A percentile compares a stretch with the other conserved stretches of the same genome.
These are phyloP conservation scores for Protomyces arabidopsidicola DNA, from an alignment of 1,139 yeast species.

Conservation along the genomic window DNA sequence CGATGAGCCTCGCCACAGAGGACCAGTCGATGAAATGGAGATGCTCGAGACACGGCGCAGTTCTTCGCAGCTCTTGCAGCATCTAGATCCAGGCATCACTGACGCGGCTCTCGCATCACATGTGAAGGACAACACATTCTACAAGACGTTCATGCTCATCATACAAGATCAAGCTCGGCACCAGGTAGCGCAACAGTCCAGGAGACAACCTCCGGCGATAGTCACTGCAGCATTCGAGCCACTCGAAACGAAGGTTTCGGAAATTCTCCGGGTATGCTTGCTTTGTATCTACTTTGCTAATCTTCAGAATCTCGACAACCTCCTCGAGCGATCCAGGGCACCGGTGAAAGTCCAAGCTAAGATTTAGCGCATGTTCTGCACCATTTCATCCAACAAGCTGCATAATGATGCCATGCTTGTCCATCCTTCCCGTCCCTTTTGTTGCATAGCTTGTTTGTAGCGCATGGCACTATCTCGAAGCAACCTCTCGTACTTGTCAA, in stretches of 20 bases:
- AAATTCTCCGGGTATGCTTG: not conserved
- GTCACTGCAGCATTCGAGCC: not conserved
- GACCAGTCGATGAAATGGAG: slow-evolving; percentile 18
- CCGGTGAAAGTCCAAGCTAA: not conserved
- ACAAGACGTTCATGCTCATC: not conserved
- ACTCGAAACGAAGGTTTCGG: not conserved
- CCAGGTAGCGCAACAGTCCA: not conserved
- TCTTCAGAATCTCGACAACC: not conserved
- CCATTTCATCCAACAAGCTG: not conserved
- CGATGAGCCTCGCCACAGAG: slow-evolving; percentile 21
- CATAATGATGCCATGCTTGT: not conserved
- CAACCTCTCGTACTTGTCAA: not conserved
- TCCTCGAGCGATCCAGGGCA: not conserved
- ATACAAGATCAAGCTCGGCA: not conserved
- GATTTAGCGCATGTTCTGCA: not conserved
- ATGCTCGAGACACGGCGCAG: not conserved
- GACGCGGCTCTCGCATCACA: not conserved
- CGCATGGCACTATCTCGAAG: not conserved
- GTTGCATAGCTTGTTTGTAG: not conserved
- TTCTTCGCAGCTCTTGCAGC: not conserved
- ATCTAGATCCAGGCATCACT: not conserved
- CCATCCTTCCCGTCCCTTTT: not conserved
- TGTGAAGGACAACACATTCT: not conserved
- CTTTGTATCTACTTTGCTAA: not conserved
- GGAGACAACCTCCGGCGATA: not conserved